Base-by-base conservation (phyloP, 768 basidiomycete genomes). In the Strobilomyces echinocephalus region DNA sequence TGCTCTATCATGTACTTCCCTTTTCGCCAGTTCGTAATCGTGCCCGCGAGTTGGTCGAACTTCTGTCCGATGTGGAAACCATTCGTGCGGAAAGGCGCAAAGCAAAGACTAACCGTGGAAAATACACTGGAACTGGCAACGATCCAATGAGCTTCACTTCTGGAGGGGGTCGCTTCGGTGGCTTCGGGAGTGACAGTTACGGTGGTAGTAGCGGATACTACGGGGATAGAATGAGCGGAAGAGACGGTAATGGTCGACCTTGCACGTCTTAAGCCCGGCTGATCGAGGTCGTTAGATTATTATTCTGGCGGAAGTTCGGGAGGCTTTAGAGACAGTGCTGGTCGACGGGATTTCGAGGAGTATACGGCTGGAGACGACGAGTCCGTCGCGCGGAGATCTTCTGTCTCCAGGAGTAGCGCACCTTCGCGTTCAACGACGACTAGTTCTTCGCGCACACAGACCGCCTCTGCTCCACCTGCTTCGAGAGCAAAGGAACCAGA, bases 291-390 rank as follows among this genome's bases (percentile, higher is more conserved):
- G 54, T 47, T 40, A 75, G 73, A 74, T 47, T 65, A 60, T 44
- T 73, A 74, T 52, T 72, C 73, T 18, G 66, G 66, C 40, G 74
- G 79, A 4, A 74, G 76, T 41, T 76, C 81, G 38, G 75, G 77
- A 50, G 78, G 78, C 2, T 90, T 87, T 72, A 75, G 80, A 47
- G 88, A 91, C 56, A 74, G 70, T 31, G 68, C 70, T 8, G 70
- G 81, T 38, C 73, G 82, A 15, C 74, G 76, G 51, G 79, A 81
- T 24, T 97, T 83, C 59, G 95, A 98, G 63, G 95, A 97, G 68
- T 99, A 99, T 69, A 90, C 95, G 59, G 97, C 95, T 12, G 95
- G 95, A 2, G 92, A 92, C 54, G 95, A 97, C 55, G 93, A 95
- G n/a, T 70, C 65, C 38, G 69, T 61, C 53, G 64, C 40, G 56